Conservation (phyloP, 306 rosid species). For the Vigna radiata region DNA sequence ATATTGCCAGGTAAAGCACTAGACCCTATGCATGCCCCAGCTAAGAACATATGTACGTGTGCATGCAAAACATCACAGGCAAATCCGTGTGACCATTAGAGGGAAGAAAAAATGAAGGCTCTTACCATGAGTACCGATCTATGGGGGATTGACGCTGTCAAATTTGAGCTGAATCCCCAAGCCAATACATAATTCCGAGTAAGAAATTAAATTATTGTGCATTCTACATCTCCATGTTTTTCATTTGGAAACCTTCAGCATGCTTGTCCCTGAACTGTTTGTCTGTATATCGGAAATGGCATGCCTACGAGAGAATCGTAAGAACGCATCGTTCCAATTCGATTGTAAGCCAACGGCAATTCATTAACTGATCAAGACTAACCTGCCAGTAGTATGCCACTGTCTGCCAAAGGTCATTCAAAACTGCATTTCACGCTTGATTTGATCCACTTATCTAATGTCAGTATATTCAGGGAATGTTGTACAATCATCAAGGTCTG, state of each 20-base stretch:
- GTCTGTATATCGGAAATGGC: conserved; percentile 36
- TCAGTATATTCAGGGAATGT: conserved; percentile 62
- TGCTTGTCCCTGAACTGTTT: conserved; percentile 34
- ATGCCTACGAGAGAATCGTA: conserved; percentile 37
- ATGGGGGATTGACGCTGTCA: conserved; percentile 50
- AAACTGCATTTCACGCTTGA: conserved; percentile 45
- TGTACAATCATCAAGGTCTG: conserved; percentile 71
- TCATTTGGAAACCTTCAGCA: conserved; percentile 41
- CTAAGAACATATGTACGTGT: conserved; percentile 37
- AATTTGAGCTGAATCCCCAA: conserved; percentile 52
- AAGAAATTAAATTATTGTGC: conserved; percentile 40
- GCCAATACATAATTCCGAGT: conserved; percentile 45
- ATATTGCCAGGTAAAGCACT: conserved; percentile 26
- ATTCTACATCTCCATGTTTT: conserved; percentile 32
- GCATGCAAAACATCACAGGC: conserved; percentile 37
- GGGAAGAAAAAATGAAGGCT: conserved; percentile 22
- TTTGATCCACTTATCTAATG: conserved; percentile 58
- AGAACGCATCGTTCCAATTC: conserved; percentile 26
- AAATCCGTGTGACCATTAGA: conserved; percentile 7
- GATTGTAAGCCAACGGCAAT: conserved; percentile 32
- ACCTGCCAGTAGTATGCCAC: conserved; percentile 39
- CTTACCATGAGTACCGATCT: conserved; percentile 37
- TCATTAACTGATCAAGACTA: conserved; percentile 41
- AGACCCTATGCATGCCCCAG: conserved; percentile 32
- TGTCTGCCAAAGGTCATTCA: conserved; percentile 31